A percentile compares a stretch with the other conserved stretches of the same genome.
phyloP scores from a whole-genome alignment of 306 rosid genomes.

The Alnus rubra region DNA sequence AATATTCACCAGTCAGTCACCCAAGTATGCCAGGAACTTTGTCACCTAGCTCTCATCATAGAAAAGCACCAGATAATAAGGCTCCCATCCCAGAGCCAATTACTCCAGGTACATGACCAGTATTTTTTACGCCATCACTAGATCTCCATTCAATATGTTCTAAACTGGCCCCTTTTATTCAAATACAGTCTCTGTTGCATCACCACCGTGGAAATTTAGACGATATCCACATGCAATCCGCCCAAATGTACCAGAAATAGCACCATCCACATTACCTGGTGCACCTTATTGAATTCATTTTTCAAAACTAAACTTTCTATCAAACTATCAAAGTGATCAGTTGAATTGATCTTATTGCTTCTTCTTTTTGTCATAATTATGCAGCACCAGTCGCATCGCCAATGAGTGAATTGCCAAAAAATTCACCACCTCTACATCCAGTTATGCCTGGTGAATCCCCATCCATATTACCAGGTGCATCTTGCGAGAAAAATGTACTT shows the following conservation, averaged over 20 bases:
- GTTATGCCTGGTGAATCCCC: conserved; percentile 51
- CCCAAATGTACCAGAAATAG: conserved; percentile 25
- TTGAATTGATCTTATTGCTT: conserved; percentile 25
- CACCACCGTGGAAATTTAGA: conserved; percentile 30
- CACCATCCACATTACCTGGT: conserved; percentile 43
- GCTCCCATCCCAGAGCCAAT: conserved; percentile 49
- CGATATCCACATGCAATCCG: conserved; percentile 26
- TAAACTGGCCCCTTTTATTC: conserved; percentile 18
- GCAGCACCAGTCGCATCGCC: conserved; percentile 54
- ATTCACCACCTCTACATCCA: conserved; percentile 15
- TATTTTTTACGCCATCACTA: conserved; percentile 22
- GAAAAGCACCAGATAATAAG: conserved; percentile 41
- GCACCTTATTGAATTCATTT: conserved; percentile 12
- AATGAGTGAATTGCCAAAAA: conserved; percentile 38
- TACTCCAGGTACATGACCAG: conserved; percentile 49
- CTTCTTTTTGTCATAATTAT: conserved; percentile 22
- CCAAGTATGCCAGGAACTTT: conserved; percentile 47
- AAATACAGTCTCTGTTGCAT: conserved; percentile 40
- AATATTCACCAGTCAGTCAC: conserved; percentile 41
- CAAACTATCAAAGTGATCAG: not conserved
- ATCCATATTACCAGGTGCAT: conserved; percentile 48
- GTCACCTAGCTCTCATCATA: conserved; percentile 45
- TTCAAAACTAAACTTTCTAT: conserved; percentile 1
- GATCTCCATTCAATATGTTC: conserved; percentile 12
- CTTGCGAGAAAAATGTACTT: conserved; percentile 5